These are phyloP conservation scores for Clavispora asparagi DNA, from an alignment of 805 yeast genomes.

Conservation along the genomic window DNA sequence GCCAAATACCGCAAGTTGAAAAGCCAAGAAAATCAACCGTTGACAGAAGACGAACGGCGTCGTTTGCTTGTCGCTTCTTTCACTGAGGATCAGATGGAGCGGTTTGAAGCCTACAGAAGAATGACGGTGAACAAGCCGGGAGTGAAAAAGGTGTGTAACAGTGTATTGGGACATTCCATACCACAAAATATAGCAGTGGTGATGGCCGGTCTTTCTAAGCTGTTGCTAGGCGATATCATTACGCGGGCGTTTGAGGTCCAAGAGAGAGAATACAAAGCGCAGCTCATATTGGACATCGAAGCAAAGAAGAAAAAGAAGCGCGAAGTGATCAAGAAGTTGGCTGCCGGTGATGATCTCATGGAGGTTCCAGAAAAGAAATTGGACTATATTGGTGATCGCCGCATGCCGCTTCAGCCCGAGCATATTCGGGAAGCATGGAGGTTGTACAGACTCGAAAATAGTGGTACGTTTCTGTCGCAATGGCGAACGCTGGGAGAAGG, in stretches of 20 bases:
- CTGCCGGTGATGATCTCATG: conserved; percentile 26
- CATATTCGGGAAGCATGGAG: conserved; percentile 90
- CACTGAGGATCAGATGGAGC: conserved; percentile 75
- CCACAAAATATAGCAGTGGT: conserved; percentile 77
- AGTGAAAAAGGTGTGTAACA: conserved; percentile 74
- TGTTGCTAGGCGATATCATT: conserved; percentile 84
- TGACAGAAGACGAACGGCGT: conserved; percentile 50
- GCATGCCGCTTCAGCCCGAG: conserved; percentile 70
- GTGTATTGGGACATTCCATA: conserved; percentile 73
- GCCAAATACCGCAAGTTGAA: conserved; percentile 24
- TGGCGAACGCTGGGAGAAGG: conserved; percentile 71
- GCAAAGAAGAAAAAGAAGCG: conserved; percentile 31
- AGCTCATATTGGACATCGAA: conserved; percentile 30
- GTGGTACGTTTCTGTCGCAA: conserved; percentile 54
- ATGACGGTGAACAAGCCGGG: conserved; percentile 59
- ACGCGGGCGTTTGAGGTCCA: conserved; percentile 76
- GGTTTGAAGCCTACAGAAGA: conserved; percentile 84
- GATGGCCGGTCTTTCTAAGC: conserved; percentile 81
- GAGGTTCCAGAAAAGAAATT: conserved; percentile 17
- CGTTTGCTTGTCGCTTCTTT: conserved; percentile 65
- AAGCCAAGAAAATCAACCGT: conserved; percentile 25
- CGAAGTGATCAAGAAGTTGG: conserved; percentile 32
- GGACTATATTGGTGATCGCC: conserved; percentile 37
- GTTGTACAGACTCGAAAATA: conserved; percentile 60
- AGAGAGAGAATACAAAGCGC: conserved; percentile 44